A percentile compares a stretch with the other conserved stretches of the same genome.
Evolutionary conservation across 73 alveolate genomes (phyloP).

Genomic region (Breviolum minutum): DNA sequence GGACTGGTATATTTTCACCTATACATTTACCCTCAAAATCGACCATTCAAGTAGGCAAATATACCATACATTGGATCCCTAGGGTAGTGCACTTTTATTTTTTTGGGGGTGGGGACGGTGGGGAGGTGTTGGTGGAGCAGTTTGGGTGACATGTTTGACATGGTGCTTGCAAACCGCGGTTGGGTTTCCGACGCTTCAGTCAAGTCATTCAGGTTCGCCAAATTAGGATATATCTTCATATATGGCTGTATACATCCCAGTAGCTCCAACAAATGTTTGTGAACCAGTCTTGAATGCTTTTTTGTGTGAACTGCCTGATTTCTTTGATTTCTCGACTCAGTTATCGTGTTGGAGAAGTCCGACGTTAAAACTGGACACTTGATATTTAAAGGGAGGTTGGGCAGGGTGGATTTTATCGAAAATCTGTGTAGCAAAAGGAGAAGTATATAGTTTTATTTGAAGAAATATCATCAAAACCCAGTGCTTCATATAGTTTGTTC

Average conservation of each 20-base stretch:
- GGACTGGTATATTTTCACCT: neutral
- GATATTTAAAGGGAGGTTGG: neutral
- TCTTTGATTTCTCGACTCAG: neutral
- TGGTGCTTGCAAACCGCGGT: no score
- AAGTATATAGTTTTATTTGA: no score
- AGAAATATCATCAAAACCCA: neutral
- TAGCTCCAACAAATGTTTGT: neutral
- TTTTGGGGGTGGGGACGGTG: no score
- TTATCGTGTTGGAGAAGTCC: constrained; percentile 55
- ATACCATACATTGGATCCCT: neutral
- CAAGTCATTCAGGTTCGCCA: no score
- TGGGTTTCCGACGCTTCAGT: neutral
- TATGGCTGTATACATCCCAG: neutral
- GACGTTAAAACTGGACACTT: neutral
- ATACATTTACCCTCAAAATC: neutral
- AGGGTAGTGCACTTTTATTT: no score
- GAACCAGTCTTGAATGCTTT: neutral
- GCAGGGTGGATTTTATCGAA: neutral
- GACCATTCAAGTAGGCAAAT: neutral
- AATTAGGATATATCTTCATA: neutral
- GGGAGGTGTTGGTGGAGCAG: no score
- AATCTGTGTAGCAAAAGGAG: neutral
- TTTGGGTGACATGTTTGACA: no score
- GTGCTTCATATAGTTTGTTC: neutral
- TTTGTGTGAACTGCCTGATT: neutral